phyloP scores from a whole-genome alignment of 2,329 filamentous ascomycete genomes.

The Paecilomyces formosus region DNA sequence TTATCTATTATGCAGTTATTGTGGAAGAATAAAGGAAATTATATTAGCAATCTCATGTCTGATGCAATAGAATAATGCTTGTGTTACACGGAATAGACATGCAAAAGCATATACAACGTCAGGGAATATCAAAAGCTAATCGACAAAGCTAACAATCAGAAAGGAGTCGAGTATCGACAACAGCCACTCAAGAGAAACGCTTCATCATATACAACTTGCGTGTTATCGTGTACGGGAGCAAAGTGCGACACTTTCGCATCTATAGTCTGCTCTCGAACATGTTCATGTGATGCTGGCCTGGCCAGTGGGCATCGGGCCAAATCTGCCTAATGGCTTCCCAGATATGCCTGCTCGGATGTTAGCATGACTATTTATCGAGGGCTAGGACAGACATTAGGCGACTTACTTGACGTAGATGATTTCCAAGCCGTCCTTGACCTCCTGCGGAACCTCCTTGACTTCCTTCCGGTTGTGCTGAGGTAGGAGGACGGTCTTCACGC shows the following conservation, averaged over 20 bases:
- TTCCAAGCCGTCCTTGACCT: constrained; percentile 78
- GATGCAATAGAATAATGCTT: neutral
- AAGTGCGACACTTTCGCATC: constrained; percentile 10
- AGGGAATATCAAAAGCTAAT: neutral
- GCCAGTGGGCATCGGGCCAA: constrained; percentile 87
- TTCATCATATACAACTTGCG: neutral
- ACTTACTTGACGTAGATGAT: constrained; percentile 83
- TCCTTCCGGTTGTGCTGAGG: constrained; percentile 89
- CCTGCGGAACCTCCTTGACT: constrained; percentile 78
- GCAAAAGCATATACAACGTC: neutral
- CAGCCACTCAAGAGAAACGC: neutral
- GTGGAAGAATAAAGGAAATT: neutral
- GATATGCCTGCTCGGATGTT: constrained; percentile 57
- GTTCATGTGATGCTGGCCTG: constrained; percentile 61
- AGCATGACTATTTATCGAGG: constrained; percentile 8
- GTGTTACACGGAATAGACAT: neutral
- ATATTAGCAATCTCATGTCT: neutral
- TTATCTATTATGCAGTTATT: neutral
- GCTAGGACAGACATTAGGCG: neutral
- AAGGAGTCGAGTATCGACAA: neutral
- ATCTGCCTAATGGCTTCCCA: constrained; percentile 88
- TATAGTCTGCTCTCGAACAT: constrained; percentile 74
- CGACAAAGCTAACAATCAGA: neutral
- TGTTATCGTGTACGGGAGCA: neutral
- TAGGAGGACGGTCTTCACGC: constrained; percentile 87